Conservation (phyloP, 768 basidiomycete genomes). For the Tulasnella sp. region DNA sequence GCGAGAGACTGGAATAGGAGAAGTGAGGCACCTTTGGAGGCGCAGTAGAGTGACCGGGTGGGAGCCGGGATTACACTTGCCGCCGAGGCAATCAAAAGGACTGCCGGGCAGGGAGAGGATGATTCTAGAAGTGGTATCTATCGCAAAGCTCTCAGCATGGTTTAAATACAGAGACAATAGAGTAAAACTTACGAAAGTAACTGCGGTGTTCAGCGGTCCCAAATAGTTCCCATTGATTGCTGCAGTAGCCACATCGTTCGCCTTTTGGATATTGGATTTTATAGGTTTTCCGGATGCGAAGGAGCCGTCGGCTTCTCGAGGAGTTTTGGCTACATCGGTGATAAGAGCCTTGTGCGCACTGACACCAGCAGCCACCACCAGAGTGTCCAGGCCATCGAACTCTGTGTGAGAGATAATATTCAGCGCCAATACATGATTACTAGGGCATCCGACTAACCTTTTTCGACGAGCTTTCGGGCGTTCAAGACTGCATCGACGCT, state of each 20-base stretch:
- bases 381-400: constrained; percentile 74
- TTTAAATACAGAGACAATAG: not conserved
- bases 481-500: constrained; percentile 53
- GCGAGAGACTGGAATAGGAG: constrained; percentile 66
- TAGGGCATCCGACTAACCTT: constrained; percentile 33
- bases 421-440: not conserved
- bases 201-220: constrained; percentile 57
- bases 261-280: constrained; percentile 43
- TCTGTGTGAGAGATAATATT: constrained; percentile 30
- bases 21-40: constrained; percentile 72
- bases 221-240: constrained; percentile 55
- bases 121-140: constrained; percentile 67
- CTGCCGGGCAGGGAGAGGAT: constrained; percentile 54
- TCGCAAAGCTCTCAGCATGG: not conserved
- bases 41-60: constrained; percentile 70
- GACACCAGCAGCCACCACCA: constrained; percentile 74
- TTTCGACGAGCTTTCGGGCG: constrained; percentile 40
- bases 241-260: constrained; percentile 43
- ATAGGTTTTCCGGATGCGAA: not conserved
- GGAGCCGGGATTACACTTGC: constrained; percentile 77
- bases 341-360: constrained; percentile 70
- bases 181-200: constrained; percentile 49
- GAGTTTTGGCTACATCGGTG: constrained; percentile 39
- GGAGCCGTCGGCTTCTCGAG: not conserved
- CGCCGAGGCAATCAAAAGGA: constrained; percentile 68